Base-by-base conservation (phyloP, 768 basidiomycete genomes). In the Tremella fuciformis region DNA sequence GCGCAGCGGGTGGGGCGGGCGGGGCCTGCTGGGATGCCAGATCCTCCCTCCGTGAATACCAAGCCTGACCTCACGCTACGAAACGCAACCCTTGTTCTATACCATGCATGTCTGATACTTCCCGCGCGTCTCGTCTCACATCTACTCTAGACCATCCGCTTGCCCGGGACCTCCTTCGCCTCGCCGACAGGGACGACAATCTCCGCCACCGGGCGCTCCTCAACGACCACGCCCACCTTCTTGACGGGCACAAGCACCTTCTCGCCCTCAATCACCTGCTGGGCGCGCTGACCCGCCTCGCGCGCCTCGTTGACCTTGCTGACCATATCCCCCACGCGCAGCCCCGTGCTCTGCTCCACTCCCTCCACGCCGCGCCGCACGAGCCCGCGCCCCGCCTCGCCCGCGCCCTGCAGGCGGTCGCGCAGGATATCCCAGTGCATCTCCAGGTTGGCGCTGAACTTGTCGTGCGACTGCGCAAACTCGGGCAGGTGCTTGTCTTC, bases 1-100 rank as follows among this genome's bases (percentile, higher is more conserved):
- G 6, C 77, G 84, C 50, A 83, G 81, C 57, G 86, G 86, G 7
- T 96, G 91, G 91, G 90, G 89, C 61, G 91, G 91, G 9, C 80
- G 89, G 58, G 91, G 91, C 8, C 80, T 87, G 74, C 79, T 96
- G 42, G 91, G 91, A 87, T 78, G 76, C 62, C 75, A 77, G 64
- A 77, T 77, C 39, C 58, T 72, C 2, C 74, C 73, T 9, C 50
- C 60, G 16, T 72, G 40, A 57, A 4, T 46, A 42, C 42, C 42
- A 6, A 4, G 4, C 42, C 16, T 46, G 22, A 18, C 42, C 16
- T 41, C 39, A 11, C 42, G 22, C 42, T 46, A 18, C 42, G 34
- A 39, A 47, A 19, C 38, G 29, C 18, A 1, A 37, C n/a, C 26
- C 26, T 18, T 29, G 41, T 52, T 19, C 40, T 34, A 58, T 46